Evolutionary conservation across 192 early-diverging fungal genomes (phyloP).

Genomic region (Rhizophagus prolifer): DNA sequence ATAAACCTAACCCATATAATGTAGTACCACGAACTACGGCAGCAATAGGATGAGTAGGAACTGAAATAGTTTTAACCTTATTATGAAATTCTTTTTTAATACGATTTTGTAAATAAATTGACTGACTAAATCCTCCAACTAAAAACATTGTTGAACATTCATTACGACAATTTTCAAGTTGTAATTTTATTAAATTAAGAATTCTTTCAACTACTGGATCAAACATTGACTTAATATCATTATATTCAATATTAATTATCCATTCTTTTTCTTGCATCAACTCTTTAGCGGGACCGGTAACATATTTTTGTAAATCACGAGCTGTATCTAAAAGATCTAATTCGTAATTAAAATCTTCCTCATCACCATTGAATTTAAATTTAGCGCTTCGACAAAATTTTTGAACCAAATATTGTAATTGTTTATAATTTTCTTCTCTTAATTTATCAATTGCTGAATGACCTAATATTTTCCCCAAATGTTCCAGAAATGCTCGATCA

Average conservation of each 20-base stretch:
- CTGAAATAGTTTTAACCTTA: constrained; percentile 49
- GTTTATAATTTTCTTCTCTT: background rate
- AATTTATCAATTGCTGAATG: background rate
- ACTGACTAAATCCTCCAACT: constrained; percentile 59
- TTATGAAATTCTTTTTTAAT: constrained; percentile 50
- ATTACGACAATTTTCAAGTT: constrained; percentile 41
- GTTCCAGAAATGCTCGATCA: constrained; percentile 31
- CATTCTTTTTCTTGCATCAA: constrained; percentile 16
- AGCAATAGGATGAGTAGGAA: constrained; percentile 53
- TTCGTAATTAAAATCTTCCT: background rate
- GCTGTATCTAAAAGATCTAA: constrained; percentile 2
- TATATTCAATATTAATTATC: constrained; percentile 13
- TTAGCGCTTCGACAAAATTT: constrained; percentile 5
- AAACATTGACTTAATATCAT: constrained; percentile 37
- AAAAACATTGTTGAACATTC: constrained; percentile 51
- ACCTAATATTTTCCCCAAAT: background rate
- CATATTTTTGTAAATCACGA: constrained; percentile 7
- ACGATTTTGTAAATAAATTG: constrained; percentile 54
- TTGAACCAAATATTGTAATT: constrained; percentile 12
- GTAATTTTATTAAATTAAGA: constrained; percentile 51
- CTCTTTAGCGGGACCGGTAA: background rate
- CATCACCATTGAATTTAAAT: background rate
- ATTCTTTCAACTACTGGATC: constrained; percentile 57
- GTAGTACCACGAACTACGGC: constrained; percentile 59
- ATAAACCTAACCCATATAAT: constrained; percentile 40